A percentile compares a stretch with the other conserved stretches of the same genome.
Evolutionary conservation across 106 monocot species (phyloP).

Genomic region (Cymbidium sinense): DNA sequence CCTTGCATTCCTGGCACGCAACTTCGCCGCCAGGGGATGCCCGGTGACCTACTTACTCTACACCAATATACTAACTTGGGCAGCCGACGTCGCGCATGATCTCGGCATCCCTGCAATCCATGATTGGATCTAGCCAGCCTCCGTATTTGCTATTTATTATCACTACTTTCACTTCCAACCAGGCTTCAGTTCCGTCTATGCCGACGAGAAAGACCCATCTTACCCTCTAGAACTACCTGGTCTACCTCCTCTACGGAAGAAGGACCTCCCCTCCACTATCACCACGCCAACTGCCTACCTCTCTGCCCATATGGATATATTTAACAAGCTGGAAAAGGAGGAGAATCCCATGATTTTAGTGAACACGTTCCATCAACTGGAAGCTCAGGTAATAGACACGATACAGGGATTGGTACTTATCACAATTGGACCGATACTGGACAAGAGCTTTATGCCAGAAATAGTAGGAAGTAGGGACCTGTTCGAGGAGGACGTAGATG

Average conservation of each 20-base stretch:
- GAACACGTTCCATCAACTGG: no score
- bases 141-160: constrained; percentile 49
- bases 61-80: constrained; percentile 38
- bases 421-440: no score
- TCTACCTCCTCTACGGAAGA: neutral
- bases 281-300: no score
- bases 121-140: constrained; percentile 67
- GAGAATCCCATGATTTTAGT: no score
- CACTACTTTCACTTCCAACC: constrained; percentile 35
- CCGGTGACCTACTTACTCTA: constrained; percentile 44
- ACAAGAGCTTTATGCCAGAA: no score
- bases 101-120: constrained; percentile 27
- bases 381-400: no score
- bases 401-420: no score
- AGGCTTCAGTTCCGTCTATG: neutral
- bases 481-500: no score
- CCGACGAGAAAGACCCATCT: neutral
- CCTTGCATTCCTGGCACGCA: constrained; percentile 18
- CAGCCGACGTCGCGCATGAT: constrained; percentile 20
- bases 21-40: constrained; percentile 11
- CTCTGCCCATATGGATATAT: no score
- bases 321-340: no score
- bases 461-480: no score
- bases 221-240: neutral
- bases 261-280: constrained; percentile 3